Percentiles rank a stretch among this genome's conserved stretches.
phyloP scores from a whole-genome alignment of 768 basidiomycete species.

The Phylloporus sp. region DNA sequence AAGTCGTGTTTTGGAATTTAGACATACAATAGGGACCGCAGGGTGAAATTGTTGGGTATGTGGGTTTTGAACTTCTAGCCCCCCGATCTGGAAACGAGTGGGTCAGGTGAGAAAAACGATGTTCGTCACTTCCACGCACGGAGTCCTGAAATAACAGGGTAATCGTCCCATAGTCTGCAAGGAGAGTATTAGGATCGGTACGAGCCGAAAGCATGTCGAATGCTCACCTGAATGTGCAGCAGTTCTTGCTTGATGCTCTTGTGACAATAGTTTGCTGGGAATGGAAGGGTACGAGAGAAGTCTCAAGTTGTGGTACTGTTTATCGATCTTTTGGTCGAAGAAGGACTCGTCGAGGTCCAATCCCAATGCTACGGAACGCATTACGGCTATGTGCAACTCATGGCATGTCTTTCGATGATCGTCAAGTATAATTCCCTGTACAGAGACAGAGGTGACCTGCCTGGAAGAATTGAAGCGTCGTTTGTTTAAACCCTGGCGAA shows the following conservation, averaged over 20 bases:
- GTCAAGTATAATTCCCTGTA: neutral
- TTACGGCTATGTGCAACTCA: conserved; percentile 65
- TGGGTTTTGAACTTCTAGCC: conserved; percentile 77
- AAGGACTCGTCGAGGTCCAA: conserved; percentile 66
- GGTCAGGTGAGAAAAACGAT: neutral
- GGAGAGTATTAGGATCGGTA: neutral
- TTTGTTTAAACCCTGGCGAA: conserved; percentile 62
- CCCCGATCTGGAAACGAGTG: conserved; percentile 52
- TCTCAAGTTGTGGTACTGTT: conserved; percentile 77
- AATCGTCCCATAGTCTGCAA: conserved; percentile 73
- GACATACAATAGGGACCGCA: conserved; percentile 68
- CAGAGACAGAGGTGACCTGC: conserved; percentile 27
- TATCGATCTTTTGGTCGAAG: conserved; percentile 70
- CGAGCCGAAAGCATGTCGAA: neutral
- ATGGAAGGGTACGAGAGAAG: conserved; percentile 81
- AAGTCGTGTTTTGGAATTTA: conserved; percentile 1
- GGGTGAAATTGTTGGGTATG: conserved; percentile 69
- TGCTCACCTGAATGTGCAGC: conserved; percentile 70
- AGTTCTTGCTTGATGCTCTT: conserved; percentile 71
- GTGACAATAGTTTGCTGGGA: conserved; percentile 47
- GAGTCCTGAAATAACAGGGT: conserved; percentile 78
- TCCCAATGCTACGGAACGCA: conserved; percentile 84
- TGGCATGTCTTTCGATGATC: conserved; percentile 57
- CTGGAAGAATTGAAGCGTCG: conserved; percentile 74
- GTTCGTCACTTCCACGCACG: conserved; percentile 31